Evolutionary conservation across 192 early-diverging fungal species (phyloP), one percentile per base, ranked within the genome.

Genomic region (Chytriomyces confervae): DNA sequence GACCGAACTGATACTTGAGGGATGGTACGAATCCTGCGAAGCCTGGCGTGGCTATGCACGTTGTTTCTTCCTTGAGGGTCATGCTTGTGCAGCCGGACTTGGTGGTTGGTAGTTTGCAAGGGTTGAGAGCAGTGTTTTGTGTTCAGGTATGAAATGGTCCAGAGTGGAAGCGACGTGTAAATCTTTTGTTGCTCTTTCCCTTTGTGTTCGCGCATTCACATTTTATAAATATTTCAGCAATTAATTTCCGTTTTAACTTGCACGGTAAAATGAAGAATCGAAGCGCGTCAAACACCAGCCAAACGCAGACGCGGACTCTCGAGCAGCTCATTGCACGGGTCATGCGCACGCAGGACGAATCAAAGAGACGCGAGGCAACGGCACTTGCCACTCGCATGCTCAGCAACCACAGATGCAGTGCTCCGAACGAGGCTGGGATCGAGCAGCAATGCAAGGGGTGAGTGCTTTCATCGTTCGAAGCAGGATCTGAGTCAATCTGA

Each of bases 11-110:
- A 57, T 81, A 82, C 66, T 84, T 85, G n/a, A 85, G 69, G 27
- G 77, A 83, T 5, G 87, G 87, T 5, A 88, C 85, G 65, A 88
- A 88, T 8, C 87, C 85, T 9, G 86, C 86, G 67, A 82, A 87
- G 48, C 81, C 80, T 3, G 86, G 86, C 13, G 84, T 84, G n/a
- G 86, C 86, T 29, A 84, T 84, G 43, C 73, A 79, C 9, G 78
- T 84, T 5, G 83, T 81, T 76, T 80, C 83, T 66, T 84, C 68
- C 53, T 82, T 66, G 10, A 82, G 68, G 9, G 69, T 77, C 81
- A 82, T 82, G 23, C 16, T 27, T 72, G 36, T 36, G 36, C 36
- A 36, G 36, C 36, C 36, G 36, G 36, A 36, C 36, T 36, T 36
- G 36, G 36, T 36, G 36, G 36, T 36, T 36, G 36, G 36, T 36